Evolutionary conservation across 1,139 yeast species (phyloP).

Genomic region (Kurtzmaniella natalensis): DNA sequence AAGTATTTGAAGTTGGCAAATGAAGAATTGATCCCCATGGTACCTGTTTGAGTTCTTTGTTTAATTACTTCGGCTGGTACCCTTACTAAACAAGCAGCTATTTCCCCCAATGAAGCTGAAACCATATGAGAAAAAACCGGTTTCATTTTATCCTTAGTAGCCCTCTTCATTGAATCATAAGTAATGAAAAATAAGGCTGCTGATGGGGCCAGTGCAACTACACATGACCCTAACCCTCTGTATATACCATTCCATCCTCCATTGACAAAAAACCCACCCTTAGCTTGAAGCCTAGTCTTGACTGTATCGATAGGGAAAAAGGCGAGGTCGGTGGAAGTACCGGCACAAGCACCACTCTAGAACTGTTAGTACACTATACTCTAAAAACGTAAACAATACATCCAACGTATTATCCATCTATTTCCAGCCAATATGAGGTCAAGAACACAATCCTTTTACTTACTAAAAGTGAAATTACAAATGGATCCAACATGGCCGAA

Average conservation of each 20-base stretch:
- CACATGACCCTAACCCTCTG: conserved; percentile 88
- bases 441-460: neutral
- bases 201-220: conserved; percentile 92
- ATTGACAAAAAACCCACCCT: conserved; percentile 86
- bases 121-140: conserved; percentile 69
- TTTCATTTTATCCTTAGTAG: conserved; percentile 33
- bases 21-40: conserved; percentile 47
- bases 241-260: conserved; percentile 94
- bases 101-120: conserved; percentile 84
- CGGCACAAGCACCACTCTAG: conserved; percentile 92
- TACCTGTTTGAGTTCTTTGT: conserved; percentile 83
- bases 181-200: conserved; percentile 89
- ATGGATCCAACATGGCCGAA: conserved; percentile 7
- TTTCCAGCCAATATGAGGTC: too few relatives aligned
- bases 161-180: conserved; percentile 70
- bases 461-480: conserved; percentile 7
- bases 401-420: too few relatives aligned
- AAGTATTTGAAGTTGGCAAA: conserved; percentile 62
- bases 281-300: conserved; percentile 90
- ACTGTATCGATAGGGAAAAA: conserved; percentile 96
- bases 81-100: conserved; percentile 87
- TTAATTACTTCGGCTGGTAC: conserved; percentile 97
- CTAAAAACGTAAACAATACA: too few relatives aligned
- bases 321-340: conserved; percentile 89
- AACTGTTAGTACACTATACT: conserved; percentile 8